Evolutionary conservation across 2,329 filamentous ascomycete genomes (phyloP).

Genomic region (Pestalotiopsis sp.): DNA sequence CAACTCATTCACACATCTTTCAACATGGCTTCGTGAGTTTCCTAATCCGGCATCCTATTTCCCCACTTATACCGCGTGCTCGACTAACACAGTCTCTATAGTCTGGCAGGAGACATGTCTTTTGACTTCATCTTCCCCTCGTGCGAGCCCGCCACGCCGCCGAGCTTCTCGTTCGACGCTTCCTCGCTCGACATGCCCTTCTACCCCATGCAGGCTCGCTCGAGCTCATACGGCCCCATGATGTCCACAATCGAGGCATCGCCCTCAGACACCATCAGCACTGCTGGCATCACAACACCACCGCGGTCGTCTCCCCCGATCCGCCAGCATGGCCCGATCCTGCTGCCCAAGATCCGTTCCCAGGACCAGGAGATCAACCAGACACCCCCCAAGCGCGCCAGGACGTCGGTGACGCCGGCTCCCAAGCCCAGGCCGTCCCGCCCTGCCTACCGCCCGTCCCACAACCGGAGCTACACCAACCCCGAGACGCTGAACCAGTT

Average conservation of each 20-base stretch:
- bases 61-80: slow-evolving; percentile 5
- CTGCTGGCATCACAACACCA: slow-evolving; percentile 67
- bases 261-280: slow-evolving; percentile 67
- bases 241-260: slow-evolving; percentile 69
- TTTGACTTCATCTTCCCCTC: slow-evolving; percentile 64
- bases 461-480: slow-evolving; percentile 63
- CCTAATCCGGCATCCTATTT: slow-evolving; percentile 8
- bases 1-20: slow-evolving; percentile 24
- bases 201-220: slow-evolving; percentile 60
- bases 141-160: slow-evolving; percentile 54
- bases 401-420: slow-evolving; percentile 53
- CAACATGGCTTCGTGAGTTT: slow-evolving; percentile 48
- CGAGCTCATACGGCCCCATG: slow-evolving; percentile 67
- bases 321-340: slow-evolving; percentile 75
- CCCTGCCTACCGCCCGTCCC: slow-evolving; percentile 45
- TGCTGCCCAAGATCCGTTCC: slow-evolving; percentile 83
- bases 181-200: slow-evolving; percentile 59
- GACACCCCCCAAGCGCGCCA: slow-evolving; percentile 56
- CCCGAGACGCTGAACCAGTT: slow-evolving; percentile 56
- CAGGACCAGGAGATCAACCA: slow-evolving; percentile 79
- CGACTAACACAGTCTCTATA: slow-evolving; percentile 37
- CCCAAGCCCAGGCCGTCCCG: slow-evolving; percentile 28
- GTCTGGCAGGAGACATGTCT: slow-evolving; percentile 64
- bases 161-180: slow-evolving; percentile 58
- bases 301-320: slow-evolving; percentile 68